Conservation (phyloP, 2,329 filamentous ascomycete species). For the Pleomassaria siparia region DNA sequence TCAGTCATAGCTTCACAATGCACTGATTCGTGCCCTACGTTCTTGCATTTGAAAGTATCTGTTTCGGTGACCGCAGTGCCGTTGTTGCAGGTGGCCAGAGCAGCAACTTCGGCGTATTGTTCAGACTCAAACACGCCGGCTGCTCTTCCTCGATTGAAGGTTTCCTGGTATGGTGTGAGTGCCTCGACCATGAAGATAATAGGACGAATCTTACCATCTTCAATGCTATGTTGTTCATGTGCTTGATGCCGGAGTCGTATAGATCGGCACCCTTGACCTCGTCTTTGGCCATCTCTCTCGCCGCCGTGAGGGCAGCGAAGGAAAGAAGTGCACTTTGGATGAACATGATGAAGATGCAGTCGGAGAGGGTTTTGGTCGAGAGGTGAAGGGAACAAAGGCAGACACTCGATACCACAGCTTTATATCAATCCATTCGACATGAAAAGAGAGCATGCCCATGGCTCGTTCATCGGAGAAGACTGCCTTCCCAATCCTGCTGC, state of each 20-base stretch:
- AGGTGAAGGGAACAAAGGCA: constrained; percentile 3
- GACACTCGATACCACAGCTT: constrained; percentile 10
- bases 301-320: constrained; percentile 35
- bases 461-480: constrained; percentile 32
- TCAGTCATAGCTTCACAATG: constrained; percentile 6
- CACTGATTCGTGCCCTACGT: constrained; percentile 28
- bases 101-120: constrained; percentile 38
- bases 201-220: constrained; percentile 26
- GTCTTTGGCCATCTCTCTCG: constrained; percentile 40
- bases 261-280: constrained; percentile 36
- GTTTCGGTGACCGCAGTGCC: constrained; percentile 38
- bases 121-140: constrained; percentile 36
- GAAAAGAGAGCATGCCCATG: constrained; percentile 16
- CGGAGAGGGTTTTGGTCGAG: constrained; percentile 5
- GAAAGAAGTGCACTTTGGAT: constrained; percentile 32
- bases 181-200: background rate
- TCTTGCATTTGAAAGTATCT: constrained; percentile 44
- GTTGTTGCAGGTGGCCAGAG: constrained; percentile 38
- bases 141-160: constrained; percentile 38
- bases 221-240: constrained; percentile 39
- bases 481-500: constrained; percentile 30
- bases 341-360: constrained; percentile 26
- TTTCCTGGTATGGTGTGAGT: constrained; percentile 36
- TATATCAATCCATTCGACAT: constrained; percentile 22
- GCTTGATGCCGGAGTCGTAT: constrained; percentile 44